A percentile compares a stretch with the other conserved stretches of the same genome.
phyloP scores from a whole-genome alignment of 1,284 basidiomycete species.

The Rhodofomes roseus region DNA sequence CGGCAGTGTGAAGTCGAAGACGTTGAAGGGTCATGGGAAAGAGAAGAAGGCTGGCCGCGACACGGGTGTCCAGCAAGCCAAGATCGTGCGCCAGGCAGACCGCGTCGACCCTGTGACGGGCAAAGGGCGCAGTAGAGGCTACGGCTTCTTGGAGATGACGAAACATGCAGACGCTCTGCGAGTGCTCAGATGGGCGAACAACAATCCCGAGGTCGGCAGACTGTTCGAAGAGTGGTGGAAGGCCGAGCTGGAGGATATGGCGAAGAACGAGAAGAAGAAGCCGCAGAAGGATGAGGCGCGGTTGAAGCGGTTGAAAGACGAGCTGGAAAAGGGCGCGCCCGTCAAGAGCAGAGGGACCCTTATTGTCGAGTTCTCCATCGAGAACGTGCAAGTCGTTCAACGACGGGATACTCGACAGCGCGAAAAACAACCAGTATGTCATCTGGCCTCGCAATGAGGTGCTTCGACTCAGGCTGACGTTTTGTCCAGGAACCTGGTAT shows the following conservation, averaged over 20 bases:
- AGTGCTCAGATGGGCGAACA: conserved; percentile 93
- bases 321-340: conserved; percentile 46
- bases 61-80: conserved; percentile 79
- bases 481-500: conserved; percentile 14
- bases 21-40: conserved; percentile 11
- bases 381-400: conserved; percentile 87
- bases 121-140: conserved; percentile 86
- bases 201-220: conserved; percentile 63
- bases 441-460: conserved; percentile 3
- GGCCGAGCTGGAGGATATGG: conserved; percentile 70
- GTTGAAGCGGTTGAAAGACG: conserved; percentile 56
- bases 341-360: conserved; percentile 58
- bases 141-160: conserved; percentile 93
- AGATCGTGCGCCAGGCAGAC: conserved; percentile 86
- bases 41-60: conserved; percentile 40
- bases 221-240: conserved; percentile 83
- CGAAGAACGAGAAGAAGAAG: conserved; percentile 57
- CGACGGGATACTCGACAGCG: conserved; percentile 51
- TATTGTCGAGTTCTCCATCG: conserved; percentile 90
- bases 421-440: conserved; percentile 24
- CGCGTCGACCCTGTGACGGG: conserved; percentile 86
- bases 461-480: background rate
- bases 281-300: conserved; percentile 47
- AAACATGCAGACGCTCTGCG: conserved; percentile 87
- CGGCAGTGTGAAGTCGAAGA: conserved; percentile 23